These are phyloP conservation scores for Sugiyamaella novakii DNA, from an alignment of 1,139 yeast genomes.

Conservation along the genomic window DNA sequence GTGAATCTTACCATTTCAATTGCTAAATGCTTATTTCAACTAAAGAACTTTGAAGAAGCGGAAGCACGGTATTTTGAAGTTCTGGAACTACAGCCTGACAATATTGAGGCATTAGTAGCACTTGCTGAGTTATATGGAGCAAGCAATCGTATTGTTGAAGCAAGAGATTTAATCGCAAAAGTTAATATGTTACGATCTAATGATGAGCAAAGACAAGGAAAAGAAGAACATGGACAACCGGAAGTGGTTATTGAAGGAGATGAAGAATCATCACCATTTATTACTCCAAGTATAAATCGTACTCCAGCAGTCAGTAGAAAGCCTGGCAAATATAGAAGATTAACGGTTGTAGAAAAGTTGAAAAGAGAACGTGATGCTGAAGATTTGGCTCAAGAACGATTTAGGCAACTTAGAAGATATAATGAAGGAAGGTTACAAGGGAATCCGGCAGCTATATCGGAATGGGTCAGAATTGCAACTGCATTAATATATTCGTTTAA, in stretches of 20 bases:
- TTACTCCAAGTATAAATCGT: conserved; percentile 11
- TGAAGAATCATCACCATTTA: conserved; percentile 11
- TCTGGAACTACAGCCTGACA: conserved; percentile 58
- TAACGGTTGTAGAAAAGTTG: conserved; percentile 55
- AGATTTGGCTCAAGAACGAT: conserved; percentile 64
- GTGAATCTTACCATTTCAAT: conserved; percentile 47
- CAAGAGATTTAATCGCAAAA: conserved; percentile 58
- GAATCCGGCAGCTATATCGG: conserved; percentile 62
- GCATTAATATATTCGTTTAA: conserved; percentile 82
- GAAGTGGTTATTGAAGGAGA: conserved; percentile 14
- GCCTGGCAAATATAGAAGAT: conserved; percentile 22
- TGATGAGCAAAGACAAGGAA: conserved; percentile 5
- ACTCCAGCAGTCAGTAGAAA: conserved; percentile 34
- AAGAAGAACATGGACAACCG: not conserved
- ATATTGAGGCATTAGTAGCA: conserved; percentile 72
- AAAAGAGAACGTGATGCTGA: conserved; percentile 60
- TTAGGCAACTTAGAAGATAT: conserved; percentile 60
- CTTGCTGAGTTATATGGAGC: conserved; percentile 77
- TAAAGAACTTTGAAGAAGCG: conserved; percentile 71
- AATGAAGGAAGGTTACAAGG: conserved; percentile 42
- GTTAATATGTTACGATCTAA: conserved; percentile 42
- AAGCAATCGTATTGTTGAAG: conserved; percentile 65
- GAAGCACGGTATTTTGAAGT: conserved; percentile 62
- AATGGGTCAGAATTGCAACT: conserved; percentile 85
- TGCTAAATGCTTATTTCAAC: conserved; percentile 77